Percentiles rank a stretch among this genome's conserved stretches.
These are phyloP conservation scores for Tolypocladium sp. DNA, from an alignment of 2,329 filamentous ascomycete species.

Conservation along the genomic window DNA sequence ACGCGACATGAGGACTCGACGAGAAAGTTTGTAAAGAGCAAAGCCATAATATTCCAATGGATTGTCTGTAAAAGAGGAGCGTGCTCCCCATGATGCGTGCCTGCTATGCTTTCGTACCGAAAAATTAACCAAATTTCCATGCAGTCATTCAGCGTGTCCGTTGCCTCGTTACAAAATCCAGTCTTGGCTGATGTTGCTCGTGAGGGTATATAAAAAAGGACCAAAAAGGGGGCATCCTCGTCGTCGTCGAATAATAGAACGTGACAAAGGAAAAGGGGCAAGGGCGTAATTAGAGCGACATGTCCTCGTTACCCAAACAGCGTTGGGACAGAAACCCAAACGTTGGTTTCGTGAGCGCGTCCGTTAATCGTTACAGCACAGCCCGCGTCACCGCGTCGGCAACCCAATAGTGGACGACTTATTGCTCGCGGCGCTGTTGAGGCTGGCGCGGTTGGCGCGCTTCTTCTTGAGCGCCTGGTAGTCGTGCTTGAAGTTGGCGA, in stretches of 20 bases:
- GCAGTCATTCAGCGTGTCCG: not conserved
- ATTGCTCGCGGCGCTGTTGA: constrained; percentile 17
- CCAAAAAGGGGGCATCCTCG: not conserved
- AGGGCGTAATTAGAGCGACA: not conserved
- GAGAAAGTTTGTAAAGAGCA: not conserved
- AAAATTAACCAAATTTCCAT: not conserved
- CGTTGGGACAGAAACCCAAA: not conserved
- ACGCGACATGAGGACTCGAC: not conserved
- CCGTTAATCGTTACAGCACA: not conserved
- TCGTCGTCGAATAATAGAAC: not conserved
- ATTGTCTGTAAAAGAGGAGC: not conserved
- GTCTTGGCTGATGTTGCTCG: not conserved
- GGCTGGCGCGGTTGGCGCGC: constrained; percentile 23
- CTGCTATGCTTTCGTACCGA: not conserved
- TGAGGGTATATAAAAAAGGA: not conserved
- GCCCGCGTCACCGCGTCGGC: constrained; percentile 6
- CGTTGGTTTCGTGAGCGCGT: not conserved
- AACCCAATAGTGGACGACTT: constrained; percentile 16
- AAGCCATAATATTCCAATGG: not conserved
- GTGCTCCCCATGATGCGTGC: not conserved
- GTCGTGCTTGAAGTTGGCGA: constrained; percentile 52
- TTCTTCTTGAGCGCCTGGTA: constrained; percentile 41
- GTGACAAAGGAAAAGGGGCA: not conserved
- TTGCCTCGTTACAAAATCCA: not conserved
- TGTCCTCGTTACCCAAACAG: not conserved